phyloP scores from a whole-genome alignment of 148 eudicot genomes.

The Silene conica region DNA sequence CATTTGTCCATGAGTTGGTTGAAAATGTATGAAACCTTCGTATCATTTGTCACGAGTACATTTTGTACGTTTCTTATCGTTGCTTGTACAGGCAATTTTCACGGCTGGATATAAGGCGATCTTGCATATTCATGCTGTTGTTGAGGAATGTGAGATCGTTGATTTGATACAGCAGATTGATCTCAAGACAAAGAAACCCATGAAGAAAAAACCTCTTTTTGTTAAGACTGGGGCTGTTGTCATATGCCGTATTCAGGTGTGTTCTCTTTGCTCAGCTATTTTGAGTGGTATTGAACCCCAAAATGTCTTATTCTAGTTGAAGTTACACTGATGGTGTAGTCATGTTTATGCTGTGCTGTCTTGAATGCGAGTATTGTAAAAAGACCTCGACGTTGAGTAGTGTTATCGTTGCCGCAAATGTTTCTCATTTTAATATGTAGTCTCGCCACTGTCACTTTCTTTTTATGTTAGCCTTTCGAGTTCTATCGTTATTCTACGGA shows the following conservation, averaged over 20 bases:
- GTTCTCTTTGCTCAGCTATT: neutral
- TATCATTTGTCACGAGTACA: neutral
- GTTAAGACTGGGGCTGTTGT: constrained; percentile 83
- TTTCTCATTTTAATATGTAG: neutral
- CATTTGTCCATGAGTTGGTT: constrained; percentile 81
- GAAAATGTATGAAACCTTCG: constrained; percentile 58
- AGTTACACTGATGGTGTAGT: neutral
- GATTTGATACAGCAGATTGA: constrained; percentile 85
- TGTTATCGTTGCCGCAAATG: neutral
- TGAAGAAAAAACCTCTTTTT: constrained; percentile 78
- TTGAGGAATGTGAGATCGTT: constrained; percentile 95
- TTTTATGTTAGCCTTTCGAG: neutral
- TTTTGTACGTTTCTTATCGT: neutral
- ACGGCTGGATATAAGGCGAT: constrained; percentile 99
- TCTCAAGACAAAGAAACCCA: constrained; percentile 69
- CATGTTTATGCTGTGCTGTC: neutral
- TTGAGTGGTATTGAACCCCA: neutral
- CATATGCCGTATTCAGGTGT: constrained; percentile 81
- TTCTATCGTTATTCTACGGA: no score
- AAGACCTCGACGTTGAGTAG: neutral
- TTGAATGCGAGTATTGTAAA: neutral
- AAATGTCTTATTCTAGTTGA: neutral
- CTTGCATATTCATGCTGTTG: constrained; percentile 86
- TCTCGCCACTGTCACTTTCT: neutral
- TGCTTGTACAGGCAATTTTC: constrained; percentile 64